Evolutionary conservation across 1,284 basidiomycete genomes (phyloP).

Genomic region (Paramarasmius palmivorus): DNA sequence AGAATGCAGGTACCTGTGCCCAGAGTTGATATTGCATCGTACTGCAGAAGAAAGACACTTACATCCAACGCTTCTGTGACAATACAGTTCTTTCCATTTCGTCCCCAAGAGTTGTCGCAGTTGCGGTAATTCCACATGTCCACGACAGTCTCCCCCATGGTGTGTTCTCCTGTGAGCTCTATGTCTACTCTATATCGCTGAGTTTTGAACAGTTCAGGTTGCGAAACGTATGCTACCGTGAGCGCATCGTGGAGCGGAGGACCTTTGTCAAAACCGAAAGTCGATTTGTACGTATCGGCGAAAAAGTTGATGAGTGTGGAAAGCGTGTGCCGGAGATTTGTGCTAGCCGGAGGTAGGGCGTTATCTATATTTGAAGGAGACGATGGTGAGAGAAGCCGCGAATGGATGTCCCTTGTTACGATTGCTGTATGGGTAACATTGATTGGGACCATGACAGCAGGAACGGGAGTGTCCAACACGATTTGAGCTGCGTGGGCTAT

Average conservation of each 20-base stretch:
- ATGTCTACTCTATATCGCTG: constrained; percentile 74
- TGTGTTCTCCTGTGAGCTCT: constrained; percentile 64
- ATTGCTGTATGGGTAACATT: constrained; percentile 86
- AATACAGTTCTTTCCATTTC: constrained; percentile 69
- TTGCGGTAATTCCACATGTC: constrained; percentile 66
- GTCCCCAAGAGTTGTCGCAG: constrained; percentile 64
- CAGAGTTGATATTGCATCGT: too few relatives aligned
- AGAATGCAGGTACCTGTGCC: constrained; percentile 61
- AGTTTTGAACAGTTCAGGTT: constrained; percentile 61
- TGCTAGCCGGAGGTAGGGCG: constrained; percentile 42
- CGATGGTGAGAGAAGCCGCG: constrained; percentile 46
- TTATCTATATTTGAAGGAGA: constrained; percentile 14
- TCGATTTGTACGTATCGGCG: constrained; percentile 63
- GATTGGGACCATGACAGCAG: constrained; percentile 74
- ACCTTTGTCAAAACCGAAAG: constrained; percentile 73
- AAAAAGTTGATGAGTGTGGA: constrained; percentile 76
- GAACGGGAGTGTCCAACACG: constrained; percentile 60
- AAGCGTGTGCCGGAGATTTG: constrained; percentile 67
- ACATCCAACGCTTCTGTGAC: constrained; percentile 71
- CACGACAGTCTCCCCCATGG: constrained; percentile 74
- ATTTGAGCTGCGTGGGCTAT: constrained; percentile 81
- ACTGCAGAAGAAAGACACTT: constrained; percentile 24
- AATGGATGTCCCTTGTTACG: constrained; percentile 55
- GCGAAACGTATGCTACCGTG: constrained; percentile 70
- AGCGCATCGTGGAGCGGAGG: constrained; percentile 85